These are phyloP conservation scores for Penicillium sp. DNA, from an alignment of 2,329 filamentous ascomycete genomes.

Conservation along the genomic window DNA sequence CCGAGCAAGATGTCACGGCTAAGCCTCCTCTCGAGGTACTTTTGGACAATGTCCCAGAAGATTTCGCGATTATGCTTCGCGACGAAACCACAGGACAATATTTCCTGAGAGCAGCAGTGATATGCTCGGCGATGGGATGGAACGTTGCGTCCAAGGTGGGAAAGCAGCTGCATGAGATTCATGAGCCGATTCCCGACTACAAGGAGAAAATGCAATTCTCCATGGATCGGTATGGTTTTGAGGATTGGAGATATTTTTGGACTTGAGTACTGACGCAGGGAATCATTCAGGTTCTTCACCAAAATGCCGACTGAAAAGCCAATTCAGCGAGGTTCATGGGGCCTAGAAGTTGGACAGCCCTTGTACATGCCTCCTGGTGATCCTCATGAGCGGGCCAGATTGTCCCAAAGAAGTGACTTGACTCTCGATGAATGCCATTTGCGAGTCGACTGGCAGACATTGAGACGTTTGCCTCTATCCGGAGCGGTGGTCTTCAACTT, in stretches of 20 bases:
- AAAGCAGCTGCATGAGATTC: constrained; percentile 68
- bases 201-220: constrained; percentile 85
- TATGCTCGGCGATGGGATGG: constrained; percentile 82
- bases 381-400: constrained; percentile 62
- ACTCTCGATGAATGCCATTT: constrained; percentile 63
- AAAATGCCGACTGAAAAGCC: constrained; percentile 73
- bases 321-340: constrained; percentile 85
- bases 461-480: constrained; percentile 75
- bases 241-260: too few species aligned
- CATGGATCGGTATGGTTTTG: constrained; percentile 80
- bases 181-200: constrained; percentile 75
- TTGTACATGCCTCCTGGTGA: constrained; percentile 73
- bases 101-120: constrained; percentile 70
- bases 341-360: constrained; percentile 72
- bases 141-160: constrained; percentile 74
- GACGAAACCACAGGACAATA: constrained; percentile 73
- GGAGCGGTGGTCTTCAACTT: constrained; percentile 82
- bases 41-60: constrained; percentile 77
- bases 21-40: constrained; percentile 69
- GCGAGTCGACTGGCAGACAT: constrained; percentile 85
- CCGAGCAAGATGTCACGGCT: constrained; percentile 59
- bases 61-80: constrained; percentile 76
- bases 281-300: constrained; percentile 66
- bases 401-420: constrained; percentile 59
- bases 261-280: not conserved